These are phyloP conservation scores for Botrytis byssoidea DNA, from an alignment of 2,329 filamentous ascomycete species.

Conservation along the genomic window DNA sequence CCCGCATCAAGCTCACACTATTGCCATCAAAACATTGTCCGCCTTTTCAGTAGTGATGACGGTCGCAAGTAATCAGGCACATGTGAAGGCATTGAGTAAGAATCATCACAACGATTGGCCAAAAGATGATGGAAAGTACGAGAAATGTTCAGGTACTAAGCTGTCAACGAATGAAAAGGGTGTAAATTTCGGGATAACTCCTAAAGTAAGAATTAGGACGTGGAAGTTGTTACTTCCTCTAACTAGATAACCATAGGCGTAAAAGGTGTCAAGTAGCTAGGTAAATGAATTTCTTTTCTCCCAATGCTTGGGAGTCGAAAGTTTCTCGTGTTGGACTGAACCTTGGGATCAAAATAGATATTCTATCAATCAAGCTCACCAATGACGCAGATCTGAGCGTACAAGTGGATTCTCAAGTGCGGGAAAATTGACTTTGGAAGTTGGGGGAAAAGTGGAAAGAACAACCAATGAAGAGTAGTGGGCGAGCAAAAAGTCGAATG, in stretches of 20 bases:
- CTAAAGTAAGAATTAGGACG: neutral
- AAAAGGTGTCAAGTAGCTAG: neutral
- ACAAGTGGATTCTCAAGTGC: neutral
- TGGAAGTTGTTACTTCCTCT: neutral
- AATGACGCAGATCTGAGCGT: conserved; percentile 7
- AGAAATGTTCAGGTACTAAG: neutral
- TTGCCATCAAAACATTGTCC: conserved; percentile 3
- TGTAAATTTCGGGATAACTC: neutral
- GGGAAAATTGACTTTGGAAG: neutral
- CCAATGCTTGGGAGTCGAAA: neutral
- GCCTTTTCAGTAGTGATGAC: neutral
- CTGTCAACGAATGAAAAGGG: neutral
- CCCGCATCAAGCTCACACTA: neutral
- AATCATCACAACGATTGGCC: neutral
- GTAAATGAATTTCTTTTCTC: neutral
- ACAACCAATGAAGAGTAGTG: neutral
- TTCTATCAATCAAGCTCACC: neutral
- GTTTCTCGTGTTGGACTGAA: conserved; percentile 16
- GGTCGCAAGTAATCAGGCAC: neutral
- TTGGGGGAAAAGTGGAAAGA: neutral
- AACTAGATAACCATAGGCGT: neutral
- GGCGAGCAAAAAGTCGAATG: neutral
- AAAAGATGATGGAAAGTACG: neutral
- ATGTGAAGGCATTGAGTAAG: neutral
- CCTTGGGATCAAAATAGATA: conserved; percentile 11